phyloP scores from a whole-genome alignment of 768 basidiomycete genomes.

The Lactifluus volemus region DNA sequence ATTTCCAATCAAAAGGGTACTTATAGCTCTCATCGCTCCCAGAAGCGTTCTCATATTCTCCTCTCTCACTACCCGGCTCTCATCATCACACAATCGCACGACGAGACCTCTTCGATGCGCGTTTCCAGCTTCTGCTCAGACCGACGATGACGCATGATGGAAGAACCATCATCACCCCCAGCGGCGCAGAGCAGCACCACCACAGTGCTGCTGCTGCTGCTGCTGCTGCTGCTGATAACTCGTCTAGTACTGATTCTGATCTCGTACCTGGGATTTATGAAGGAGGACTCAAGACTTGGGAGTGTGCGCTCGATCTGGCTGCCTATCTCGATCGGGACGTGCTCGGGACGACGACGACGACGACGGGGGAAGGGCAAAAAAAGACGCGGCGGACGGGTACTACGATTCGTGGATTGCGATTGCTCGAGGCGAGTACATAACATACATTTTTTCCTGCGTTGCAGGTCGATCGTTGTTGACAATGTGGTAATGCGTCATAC shows the following conservation, averaged over 20 bases:
- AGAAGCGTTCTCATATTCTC: conserved; percentile 70
- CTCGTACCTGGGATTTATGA: conserved; percentile 90
- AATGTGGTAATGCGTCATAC: too few species aligned
- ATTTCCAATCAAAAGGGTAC: too few species aligned
- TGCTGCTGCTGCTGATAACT: conserved; percentile 42
- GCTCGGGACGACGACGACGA: conserved; percentile 20
- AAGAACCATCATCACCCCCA: too few species aligned
- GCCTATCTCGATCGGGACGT: conserved; percentile 41
- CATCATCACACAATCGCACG: conserved; percentile 44
- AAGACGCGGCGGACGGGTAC: conserved; percentile 13
- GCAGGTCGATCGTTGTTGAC: not conserved
- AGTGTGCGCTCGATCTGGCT: conserved; percentile 85
- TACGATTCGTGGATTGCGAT: conserved; percentile 37
- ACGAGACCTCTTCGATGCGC: conserved; percentile 88
- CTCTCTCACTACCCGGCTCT: conserved; percentile 40
- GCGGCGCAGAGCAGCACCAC: too few species aligned
- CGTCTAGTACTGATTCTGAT: conserved; percentile 75
- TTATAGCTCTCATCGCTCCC: conserved; percentile 63
- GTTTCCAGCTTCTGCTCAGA: conserved; percentile 80
- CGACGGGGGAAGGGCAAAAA: too few species aligned
- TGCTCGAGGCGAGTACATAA: conserved; percentile 56
- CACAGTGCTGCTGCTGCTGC: too few species aligned
- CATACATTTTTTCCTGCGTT: not conserved
- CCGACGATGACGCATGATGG: too few species aligned
- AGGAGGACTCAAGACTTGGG: conserved; percentile 97